Evolutionary conservation across 371 early-diverging fungal genomes (phyloP).

Genomic region (Haplosporangium sp.): DNA sequence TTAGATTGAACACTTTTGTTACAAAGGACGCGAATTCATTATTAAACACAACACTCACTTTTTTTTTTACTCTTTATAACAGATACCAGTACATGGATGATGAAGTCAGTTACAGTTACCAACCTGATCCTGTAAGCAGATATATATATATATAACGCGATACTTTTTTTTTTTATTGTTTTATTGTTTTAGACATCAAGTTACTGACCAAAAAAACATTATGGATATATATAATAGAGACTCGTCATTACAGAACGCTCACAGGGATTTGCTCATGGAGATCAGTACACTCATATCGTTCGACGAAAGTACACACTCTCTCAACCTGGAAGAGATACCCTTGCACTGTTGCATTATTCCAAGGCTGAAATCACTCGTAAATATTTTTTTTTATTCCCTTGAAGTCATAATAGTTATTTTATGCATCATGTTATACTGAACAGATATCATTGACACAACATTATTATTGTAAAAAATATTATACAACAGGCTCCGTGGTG

Average conservation of each 20-base stretch:
- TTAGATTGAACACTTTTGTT: background rate
- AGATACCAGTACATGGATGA: conserved; percentile 55
- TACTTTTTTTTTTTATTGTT: no score
- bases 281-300: conserved; percentile 50
- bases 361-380: conserved; percentile 38
- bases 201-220: no score
- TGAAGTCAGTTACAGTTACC: conserved; percentile 31
- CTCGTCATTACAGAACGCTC: conserved; percentile 41
- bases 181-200: no score
- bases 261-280: conserved; percentile 48
- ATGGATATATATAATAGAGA: conserved; percentile 15
- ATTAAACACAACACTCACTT: background rate
- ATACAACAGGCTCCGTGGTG: conserved; percentile 32
- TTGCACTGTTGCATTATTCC: conserved; percentile 41
- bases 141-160: no score
- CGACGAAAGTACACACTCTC: conserved; percentile 41
- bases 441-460: no score
- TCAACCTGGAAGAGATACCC: conserved; percentile 40
- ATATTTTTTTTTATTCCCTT: background rate
- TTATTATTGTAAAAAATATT: background rate
- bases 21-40: background rate
- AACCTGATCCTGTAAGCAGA: conserved; percentile 28
- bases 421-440: background rate
- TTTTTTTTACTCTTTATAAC: no score
- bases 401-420: background rate